Conservation (phyloP, 352 stramenopile species). For the Thalassiosira allenii region DNA sequence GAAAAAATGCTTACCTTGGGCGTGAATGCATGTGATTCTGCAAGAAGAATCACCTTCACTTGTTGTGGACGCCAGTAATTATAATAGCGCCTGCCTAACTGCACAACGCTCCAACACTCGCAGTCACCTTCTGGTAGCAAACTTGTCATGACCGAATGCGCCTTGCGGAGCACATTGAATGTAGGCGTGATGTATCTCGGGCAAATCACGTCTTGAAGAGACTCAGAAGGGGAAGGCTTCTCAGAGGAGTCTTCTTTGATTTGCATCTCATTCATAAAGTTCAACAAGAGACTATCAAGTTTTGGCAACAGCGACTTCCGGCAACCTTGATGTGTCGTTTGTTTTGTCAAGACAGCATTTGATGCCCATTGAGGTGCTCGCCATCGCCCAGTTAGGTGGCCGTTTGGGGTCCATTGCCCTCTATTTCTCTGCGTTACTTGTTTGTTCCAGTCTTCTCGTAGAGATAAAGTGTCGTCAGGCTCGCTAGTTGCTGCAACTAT, state of each 20-base stretch:
- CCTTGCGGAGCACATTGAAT: constrained; percentile 33
- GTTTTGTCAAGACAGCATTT: not conserved
- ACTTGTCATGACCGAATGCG: constrained; percentile 34
- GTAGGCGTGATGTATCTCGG: constrained; percentile 46
- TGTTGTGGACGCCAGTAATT: constrained; percentile 56
- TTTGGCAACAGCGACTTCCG: constrained; percentile 41
- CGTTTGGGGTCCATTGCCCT: constrained; percentile 41
- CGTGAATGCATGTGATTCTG: constrained; percentile 64
- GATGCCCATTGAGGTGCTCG: constrained; percentile 35
- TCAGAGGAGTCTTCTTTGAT: not conserved
- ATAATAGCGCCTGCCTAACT: constrained; percentile 59
- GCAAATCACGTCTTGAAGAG: constrained; percentile 45
- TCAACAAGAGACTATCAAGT: constrained; percentile 27
- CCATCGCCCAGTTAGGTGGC: constrained; percentile 43
- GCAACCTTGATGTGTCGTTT: constrained; percentile 33
- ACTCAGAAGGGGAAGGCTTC: not conserved
- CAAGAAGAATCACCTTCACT: constrained; percentile 61
- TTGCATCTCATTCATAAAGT: constrained; percentile 14
- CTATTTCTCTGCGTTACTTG: not conserved
- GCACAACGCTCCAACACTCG: constrained; percentile 50
- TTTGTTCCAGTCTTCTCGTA: constrained; percentile 21
- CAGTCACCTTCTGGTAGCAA: constrained; percentile 60
- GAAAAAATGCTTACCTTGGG: constrained; percentile 12
- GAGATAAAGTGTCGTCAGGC: constrained; percentile 1
- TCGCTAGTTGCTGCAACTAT: not conserved